Evolutionary conservation across 148 eudicot genomes (phyloP).

Genomic region (Arbutus unedo): DNA sequence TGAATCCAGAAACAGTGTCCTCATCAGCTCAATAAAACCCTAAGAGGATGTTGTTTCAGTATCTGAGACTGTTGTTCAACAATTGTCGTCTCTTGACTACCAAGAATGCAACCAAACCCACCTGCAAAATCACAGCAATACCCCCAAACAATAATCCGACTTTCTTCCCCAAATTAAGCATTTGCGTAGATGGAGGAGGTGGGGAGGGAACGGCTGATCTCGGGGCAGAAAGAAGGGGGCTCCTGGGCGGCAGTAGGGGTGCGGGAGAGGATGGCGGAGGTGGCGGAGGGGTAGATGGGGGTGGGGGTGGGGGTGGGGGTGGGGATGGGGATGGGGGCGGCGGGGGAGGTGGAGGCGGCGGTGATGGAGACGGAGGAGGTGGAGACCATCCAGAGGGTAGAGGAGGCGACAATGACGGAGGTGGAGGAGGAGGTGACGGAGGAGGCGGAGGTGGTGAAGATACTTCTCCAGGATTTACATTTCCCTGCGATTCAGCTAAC

Average conservation of each 20-base stretch:
- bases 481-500: conserved; percentile 30
- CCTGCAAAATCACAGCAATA: conserved; percentile 54
- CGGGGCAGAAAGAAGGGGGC: not conserved
- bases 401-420: conserved; percentile 7
- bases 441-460: not conserved
- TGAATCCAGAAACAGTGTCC: not conserved
- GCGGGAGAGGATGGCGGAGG: conserved; percentile 16
- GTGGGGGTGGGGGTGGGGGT: conserved; percentile 12
- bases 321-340: conserved; percentile 19
- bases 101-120: conserved; percentile 61
- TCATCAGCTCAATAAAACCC: not conserved
- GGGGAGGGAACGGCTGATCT: conserved; percentile 7
- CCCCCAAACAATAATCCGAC: conserved; percentile 60
- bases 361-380: not conserved
- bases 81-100: conserved; percentile 53
- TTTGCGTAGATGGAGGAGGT: conserved; percentile 11
- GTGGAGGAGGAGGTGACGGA: not conserved
- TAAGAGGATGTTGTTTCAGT: not conserved
- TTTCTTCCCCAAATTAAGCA: conserved; percentile 52
- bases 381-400: conserved; percentile 16
- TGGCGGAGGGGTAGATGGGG: conserved; percentile 13
- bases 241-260: conserved; percentile 12
- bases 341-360: not conserved
- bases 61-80: conserved; percentile 30
- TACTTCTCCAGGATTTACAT: conserved; percentile 6